Base-by-base conservation (phyloP, 1,284 basidiomycete species). In the Leccinum solheimii region DNA sequence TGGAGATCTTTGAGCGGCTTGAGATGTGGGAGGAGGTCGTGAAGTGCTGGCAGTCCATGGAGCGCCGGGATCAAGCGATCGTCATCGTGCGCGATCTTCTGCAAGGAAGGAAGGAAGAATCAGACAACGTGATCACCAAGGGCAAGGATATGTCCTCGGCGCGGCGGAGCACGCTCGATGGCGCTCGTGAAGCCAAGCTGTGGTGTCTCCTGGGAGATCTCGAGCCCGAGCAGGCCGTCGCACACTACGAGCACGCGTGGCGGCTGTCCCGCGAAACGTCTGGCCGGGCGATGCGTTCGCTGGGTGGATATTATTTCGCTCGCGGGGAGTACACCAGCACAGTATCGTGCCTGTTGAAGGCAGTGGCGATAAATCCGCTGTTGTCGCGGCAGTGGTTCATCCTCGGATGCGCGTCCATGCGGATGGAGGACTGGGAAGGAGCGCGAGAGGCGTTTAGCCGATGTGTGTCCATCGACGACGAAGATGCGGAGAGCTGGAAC, bases 11-110 rank as follows among this genome's bases (percentile, higher is more conserved):
- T 73, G 91, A 94, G 75, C 83, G 92, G 51, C 80, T 97, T 61
- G 94, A 98, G 78, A 95, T 97, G 94, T 98, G 95, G 95, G 95
- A 97, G 77, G 92, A 97, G 65, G 95, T 91, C 8, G 93, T 94
- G 27, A 82, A 84, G 64, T 97, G 95, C 74, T 91, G 90, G 80
- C 86, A 89, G 64, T 80, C 86, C 27, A 83, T 96, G 76, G 95
- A 96, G 66, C 80, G 85, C 61, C 84, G 84, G 11, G 91, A 91
- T 60, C 87, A 86, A 70, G 96, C 88, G 1, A 82, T 94, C 63
- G 74, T 80, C 1, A 86, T 97, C 70, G 92, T 97, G 26, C 83
- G 84, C 27, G 94, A 96, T 72, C 79, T 98, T 11, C 78, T 98
- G 27, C 88, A 89, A 64, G 96, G 95, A 0, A 80, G 81, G 49